Evolutionary conservation across 1,284 basidiomycete genomes (phyloP).

Genomic region (Leccinum pachyderme): DNA sequence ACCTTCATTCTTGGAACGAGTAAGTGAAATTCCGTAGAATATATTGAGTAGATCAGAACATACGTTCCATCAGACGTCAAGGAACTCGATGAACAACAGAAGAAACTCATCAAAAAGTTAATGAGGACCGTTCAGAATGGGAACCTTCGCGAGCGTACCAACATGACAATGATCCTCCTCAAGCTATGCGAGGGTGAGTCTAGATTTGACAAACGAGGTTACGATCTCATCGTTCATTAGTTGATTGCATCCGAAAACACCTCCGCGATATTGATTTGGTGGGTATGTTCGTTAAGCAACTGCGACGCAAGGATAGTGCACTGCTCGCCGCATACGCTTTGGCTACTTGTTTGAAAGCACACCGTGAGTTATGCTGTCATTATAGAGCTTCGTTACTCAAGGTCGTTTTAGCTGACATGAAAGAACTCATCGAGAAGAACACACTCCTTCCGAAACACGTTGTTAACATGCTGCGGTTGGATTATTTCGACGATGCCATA

Average conservation of each 20-base stretch:
- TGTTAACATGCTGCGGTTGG: conserved; percentile 10
- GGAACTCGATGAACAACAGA: background rate
- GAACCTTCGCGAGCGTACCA: conserved; percentile 14
- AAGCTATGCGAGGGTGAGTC: conserved; percentile 14
- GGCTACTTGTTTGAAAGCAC: conserved; percentile 11
- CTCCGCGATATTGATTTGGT: conserved; percentile 1
- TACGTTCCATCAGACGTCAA: conserved; percentile 5
- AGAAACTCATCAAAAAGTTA: conserved; percentile 12
- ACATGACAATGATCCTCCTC: conserved; percentile 21
- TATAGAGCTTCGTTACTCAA: background rate
- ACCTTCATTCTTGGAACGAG: background rate
- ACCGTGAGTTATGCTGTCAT: conserved; percentile 6
- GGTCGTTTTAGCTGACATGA: conserved; percentile 17
- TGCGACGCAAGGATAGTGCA: conserved; percentile 8
- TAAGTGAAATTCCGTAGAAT: background rate
- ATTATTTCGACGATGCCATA: conserved; percentile 16
- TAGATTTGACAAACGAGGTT: background rate
- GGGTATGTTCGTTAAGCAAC: conserved; percentile 10
- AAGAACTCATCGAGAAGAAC: background rate
- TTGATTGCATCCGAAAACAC: conserved; percentile 1
- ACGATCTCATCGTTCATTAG: conserved; percentile 9
- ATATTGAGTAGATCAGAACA: background rate
- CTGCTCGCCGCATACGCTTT: conserved; percentile 18
- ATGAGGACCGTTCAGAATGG: conserved; percentile 1
- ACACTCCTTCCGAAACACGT: conserved; percentile 6